Conservation (phyloP, 148 eudicot species). For the Silene uniflora region DNA sequence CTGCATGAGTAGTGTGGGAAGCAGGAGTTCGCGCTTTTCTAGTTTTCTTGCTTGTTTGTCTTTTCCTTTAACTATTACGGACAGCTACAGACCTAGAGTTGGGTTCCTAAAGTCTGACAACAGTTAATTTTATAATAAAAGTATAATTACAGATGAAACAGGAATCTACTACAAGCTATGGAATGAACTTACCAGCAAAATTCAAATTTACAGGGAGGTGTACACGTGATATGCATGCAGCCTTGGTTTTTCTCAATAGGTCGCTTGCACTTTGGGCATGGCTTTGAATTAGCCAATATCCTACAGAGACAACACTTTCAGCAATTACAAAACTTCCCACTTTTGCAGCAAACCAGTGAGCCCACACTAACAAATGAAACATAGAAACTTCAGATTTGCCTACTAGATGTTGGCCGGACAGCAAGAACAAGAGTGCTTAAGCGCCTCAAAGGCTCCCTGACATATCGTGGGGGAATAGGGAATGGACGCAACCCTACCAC, state of each 20-base stretch:
- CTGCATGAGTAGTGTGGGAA: background rate
- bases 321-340: background rate
- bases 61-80: background rate
- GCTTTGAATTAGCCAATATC: conserved; percentile 92
- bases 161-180: background rate
- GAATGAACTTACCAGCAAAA: conserved; percentile 72
- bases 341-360: conserved; percentile 1
- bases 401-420: no score
- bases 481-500: background rate
- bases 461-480: background rate
- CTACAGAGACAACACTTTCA: conserved; percentile 31
- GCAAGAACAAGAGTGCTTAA: background rate
- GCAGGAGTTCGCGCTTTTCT: background rate
- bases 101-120: no score
- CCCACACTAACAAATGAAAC: background rate
- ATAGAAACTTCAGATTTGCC: background rate
- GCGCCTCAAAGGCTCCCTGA: background rate
- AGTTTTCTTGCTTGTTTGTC: background rate
- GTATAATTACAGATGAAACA: background rate
- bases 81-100: background rate
- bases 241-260: conserved; percentile 94
- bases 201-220: conserved; percentile 86
- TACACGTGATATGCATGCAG: conserved; percentile 93
- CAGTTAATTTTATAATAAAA: background rate
- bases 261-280: conserved; percentile 92